Evolutionary conservation across 495 filamentous ascomycete genomes (phyloP), one percentile per base, ranked within the genome.

Genomic region (Neurospora tetrasperma): DNA sequence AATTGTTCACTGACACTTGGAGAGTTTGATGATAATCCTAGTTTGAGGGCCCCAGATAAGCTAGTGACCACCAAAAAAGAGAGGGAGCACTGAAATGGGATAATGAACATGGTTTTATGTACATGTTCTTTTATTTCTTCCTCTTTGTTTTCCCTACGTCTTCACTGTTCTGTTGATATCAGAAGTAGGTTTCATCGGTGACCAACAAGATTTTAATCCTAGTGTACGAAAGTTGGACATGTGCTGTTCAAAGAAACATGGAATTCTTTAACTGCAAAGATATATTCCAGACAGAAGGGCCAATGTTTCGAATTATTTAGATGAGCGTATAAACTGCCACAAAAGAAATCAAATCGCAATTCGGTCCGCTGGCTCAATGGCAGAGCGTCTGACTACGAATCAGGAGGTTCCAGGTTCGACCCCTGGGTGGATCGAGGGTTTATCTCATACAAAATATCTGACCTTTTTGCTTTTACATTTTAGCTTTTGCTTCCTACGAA

Each of bases 361-460:
- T 35, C 27, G 54, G 54, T 62, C 54, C 54, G 54, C 54, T 62
- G 54, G 54, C 54, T 62, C 54, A 62, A 62, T 62, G 54, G 54
- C 54, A 62, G 54, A 62, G 54, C 54, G 54, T 62, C 54, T 62
- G 54, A 62, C 54, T 62, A 62, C 54, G 54, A 62, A 62, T 62
- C 48, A 62, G 48, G 48, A 62, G 48, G 48, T 62, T 62, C 48
- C 54, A 62, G 54, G 54, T 62, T 62, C 54, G 54, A 62, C 54
- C 54, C 54, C 54, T 62, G 54, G 54, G 54, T 62, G 54, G 54
- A 62, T 62, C 54, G 54, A 62, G 27, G 5, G 16, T 62, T 62
- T 62, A 35, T 31, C 12, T 5, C 23, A 62, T 62, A 10, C 10
- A 0, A 9, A 2, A 5, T 8, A 9, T 62, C 2, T 31, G 2